phyloP scores from a whole-genome alignment of 176 grass and related monocot species.

The Poa annua region DNA sequence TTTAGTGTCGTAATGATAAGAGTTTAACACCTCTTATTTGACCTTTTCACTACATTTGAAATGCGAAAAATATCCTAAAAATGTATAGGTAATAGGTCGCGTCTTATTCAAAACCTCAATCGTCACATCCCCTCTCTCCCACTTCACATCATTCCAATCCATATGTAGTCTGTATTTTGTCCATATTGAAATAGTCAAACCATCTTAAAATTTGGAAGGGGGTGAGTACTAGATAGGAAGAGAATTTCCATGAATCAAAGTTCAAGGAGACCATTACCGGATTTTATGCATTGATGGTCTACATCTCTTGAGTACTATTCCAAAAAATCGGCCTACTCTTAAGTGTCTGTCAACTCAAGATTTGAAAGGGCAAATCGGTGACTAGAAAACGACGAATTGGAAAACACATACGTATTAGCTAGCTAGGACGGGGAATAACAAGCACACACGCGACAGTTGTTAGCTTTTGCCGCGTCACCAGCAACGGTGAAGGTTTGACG shows the following conservation, averaged over 20 bases:
- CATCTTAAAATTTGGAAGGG: no score
- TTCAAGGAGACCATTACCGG: neutral
- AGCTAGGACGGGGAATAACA: constrained; percentile 26
- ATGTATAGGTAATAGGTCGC: no score
- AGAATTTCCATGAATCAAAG: neutral
- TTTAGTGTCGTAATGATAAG: no score
- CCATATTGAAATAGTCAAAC: no score
- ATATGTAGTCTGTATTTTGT: no score
- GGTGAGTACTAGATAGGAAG: neutral
- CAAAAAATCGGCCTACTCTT: neutral
- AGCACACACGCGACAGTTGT: constrained; percentile 12
- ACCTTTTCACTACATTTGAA: no score
- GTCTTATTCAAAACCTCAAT: no score
- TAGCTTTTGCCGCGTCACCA: constrained; percentile 44
- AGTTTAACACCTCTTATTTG: no score
- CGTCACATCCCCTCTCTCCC: no score
- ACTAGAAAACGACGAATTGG: constrained; percentile 23
- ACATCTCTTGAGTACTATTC: neutral
- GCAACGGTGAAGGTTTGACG: constrained; percentile 38
- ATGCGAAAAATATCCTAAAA: no score
- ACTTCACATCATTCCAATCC: no score
- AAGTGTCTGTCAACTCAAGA: constrained; percentile 2
- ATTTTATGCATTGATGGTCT: neutral
- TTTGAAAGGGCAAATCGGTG: constrained; percentile 20
- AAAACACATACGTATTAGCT: neutral